These are phyloP conservation scores for Yarrowia deformans DNA, from an alignment of 805 yeast species.

Conservation along the genomic window DNA sequence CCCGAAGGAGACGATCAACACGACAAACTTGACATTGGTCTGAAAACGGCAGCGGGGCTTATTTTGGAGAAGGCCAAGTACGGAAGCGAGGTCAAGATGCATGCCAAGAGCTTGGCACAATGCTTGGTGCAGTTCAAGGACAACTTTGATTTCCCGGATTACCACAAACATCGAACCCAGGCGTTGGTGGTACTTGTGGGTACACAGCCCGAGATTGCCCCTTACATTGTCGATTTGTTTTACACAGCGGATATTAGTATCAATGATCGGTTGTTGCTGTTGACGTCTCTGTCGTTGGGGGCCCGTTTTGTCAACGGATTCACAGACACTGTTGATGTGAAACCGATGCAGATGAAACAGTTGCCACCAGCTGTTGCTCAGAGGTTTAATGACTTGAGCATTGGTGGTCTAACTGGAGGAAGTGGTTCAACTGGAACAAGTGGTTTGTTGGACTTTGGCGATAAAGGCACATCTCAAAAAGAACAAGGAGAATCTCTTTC, in stretches of 20 bases:
- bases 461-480: not conserved
- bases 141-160: slow-evolving; percentile 61
- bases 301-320: slow-evolving; percentile 75
- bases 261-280: slow-evolving; percentile 73
- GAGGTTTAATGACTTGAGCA: slow-evolving; percentile 47
- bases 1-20: slow-evolving; percentile 56
- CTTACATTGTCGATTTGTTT: slow-evolving; percentile 55
- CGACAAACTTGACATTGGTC: slow-evolving; percentile 60
- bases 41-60: slow-evolving; percentile 62
- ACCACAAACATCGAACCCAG: slow-evolving; percentile 70
- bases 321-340: slow-evolving; percentile 49
- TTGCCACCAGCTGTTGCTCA: slow-evolving; percentile 60
- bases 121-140: slow-evolving; percentile 63
- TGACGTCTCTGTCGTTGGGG: slow-evolving; percentile 72
- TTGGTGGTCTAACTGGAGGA: slow-evolving; percentile 29
- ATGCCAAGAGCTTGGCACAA: slow-evolving; percentile 62
- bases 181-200: slow-evolving; percentile 70
- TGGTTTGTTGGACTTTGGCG: not conserved
- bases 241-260: slow-evolving; percentile 79
- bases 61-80: slow-evolving; percentile 68
- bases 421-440: slow-evolving; percentile 8
- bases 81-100: slow-evolving; percentile 66
- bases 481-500: too few species aligned
- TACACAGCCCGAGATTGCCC: slow-evolving; percentile 56
- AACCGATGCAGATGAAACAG: slow-evolving; percentile 51